Evolutionary conservation across 2,329 filamentous ascomycete species (phyloP).

Genomic region (Aspergillus tanneri): DNA sequence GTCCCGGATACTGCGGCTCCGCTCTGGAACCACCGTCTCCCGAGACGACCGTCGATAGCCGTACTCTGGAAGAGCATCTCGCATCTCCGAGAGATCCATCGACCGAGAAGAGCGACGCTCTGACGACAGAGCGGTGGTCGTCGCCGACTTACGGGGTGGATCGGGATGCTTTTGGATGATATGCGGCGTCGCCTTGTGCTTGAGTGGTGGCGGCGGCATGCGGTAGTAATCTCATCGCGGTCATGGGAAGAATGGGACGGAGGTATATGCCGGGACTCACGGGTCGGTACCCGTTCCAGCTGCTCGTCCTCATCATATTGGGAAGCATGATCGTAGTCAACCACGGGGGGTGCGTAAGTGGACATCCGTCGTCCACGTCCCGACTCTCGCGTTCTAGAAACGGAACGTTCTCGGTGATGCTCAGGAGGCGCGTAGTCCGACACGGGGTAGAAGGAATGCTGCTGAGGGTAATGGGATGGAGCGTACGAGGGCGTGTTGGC

Average conservation of each 20-base stretch:
- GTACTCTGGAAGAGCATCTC: conserved; percentile 33
- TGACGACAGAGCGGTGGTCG: conserved; percentile 29
- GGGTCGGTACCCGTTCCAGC: conserved; percentile 29
- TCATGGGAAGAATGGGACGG: conserved; percentile 30
- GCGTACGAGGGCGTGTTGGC: conserved; percentile 31
- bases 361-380: conserved; percentile 33
- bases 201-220: conserved; percentile 44
- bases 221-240: conserved; percentile 44
- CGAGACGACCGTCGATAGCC: conserved; percentile 32
- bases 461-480: conserved; percentile 33
- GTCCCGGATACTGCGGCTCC: conserved; percentile 34
- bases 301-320: conserved; percentile 32
- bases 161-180: conserved; percentile 40
- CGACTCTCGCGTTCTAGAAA: conserved; percentile 36
- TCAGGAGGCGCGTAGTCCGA: conserved; percentile 32
- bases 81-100: conserved; percentile 38
- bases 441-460: conserved; percentile 28
- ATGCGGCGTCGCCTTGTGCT: conserved; percentile 28
- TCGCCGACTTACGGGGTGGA: conserved; percentile 31
- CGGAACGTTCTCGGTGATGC: conserved; percentile 34
- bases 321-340: conserved; percentile 33
- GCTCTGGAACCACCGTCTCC: conserved; percentile 34
- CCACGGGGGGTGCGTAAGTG: conserved; percentile 35
- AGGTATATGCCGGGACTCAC: conserved; percentile 31
- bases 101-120: conserved; percentile 32